Evolutionary conservation across 2,329 filamentous ascomycete species (phyloP).

Genomic region (Xylariaceae sp.): DNA sequence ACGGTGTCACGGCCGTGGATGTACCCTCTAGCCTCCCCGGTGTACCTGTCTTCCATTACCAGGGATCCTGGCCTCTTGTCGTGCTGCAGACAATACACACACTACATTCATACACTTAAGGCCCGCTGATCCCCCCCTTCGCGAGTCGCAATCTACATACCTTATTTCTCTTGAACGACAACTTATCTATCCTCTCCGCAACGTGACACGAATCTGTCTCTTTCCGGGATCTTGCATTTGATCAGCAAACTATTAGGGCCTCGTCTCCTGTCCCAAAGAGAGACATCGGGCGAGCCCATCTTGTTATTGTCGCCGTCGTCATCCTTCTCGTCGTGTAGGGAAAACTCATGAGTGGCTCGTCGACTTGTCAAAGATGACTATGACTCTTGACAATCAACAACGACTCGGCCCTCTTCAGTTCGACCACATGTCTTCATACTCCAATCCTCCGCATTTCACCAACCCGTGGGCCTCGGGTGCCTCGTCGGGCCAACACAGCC

Average conservation of each 20-base stretch:
- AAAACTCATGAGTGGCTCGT: conserved; percentile 21
- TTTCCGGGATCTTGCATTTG: conserved; percentile 46
- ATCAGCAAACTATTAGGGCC: conserved; percentile 43
- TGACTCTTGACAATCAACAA: conserved; percentile 91
- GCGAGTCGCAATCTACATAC: conserved; percentile 36
- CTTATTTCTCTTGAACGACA: conserved; percentile 32
- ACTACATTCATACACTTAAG: conserved; percentile 49
- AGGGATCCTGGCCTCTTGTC: conserved; percentile 35
- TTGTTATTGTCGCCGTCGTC: conserved; percentile 5
- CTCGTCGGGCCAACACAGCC: conserved; percentile 49
- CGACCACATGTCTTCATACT: conserved; percentile 70
- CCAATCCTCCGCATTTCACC: conserved; percentile 72
- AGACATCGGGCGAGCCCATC: conserved; percentile 8
- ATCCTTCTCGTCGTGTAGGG: conserved; percentile 16
- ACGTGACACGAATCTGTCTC: conserved; percentile 43
- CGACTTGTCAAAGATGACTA: conserved; percentile 67
- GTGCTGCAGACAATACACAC: conserved; percentile 24
- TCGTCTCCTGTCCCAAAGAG: conserved; percentile 19
- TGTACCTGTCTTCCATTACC: conserved; percentile 33
- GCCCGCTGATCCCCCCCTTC: conserved; percentile 54
- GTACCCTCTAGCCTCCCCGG: conserved; percentile 36
- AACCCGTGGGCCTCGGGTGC: conserved; percentile 79
- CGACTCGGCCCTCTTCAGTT: conserved; percentile 75
- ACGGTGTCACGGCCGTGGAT: conserved; percentile 35
- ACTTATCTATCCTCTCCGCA: conserved; percentile 31